Base-by-base conservation (phyloP, 1,284 basidiomycete genomes). In the Tausonia pullulans region DNA sequence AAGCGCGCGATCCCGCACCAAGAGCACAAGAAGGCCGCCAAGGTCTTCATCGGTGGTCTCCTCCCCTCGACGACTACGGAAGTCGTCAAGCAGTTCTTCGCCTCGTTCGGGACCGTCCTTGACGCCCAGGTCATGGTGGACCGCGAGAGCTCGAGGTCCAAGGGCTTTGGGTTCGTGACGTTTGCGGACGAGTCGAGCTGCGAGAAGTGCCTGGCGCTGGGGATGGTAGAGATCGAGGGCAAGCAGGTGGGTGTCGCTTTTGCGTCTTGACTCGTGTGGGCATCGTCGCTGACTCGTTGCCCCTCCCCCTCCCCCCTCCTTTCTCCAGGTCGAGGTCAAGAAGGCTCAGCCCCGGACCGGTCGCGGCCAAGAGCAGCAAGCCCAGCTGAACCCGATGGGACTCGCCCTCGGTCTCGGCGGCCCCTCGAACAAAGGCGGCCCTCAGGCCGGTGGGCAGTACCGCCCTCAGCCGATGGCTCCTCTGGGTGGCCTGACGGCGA, bases 91-190 rank as follows among this genome's bases (percentile, higher is more conserved):
- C 83, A 86, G 66, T 96, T 89, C 78, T 95, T 98, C 76, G 84
- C 86, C 54, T 89, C 94, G 73, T 83, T 79, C 72, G 96, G 95
- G 67, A 87, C 86, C 70, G 91, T 99, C 67, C 87, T 94, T 72
- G 95, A 98, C 75, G 92, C 94, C 60, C 98, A 93, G 0, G 91
- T 98, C 72, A 98, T 99, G 96, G 83, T 97, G 72, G 96, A 99
- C 77, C 87, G 93, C 61, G 92, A 98, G 75, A 97, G 92, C 14
- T 89, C 90, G 46, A 80, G 94, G 58, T 93, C 90, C 77, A 95
- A 98, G 75, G 96, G 96, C 5, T 99, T 98, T 71, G 96, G 96
- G 0, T 99, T 99, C 73, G 87, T 98, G 27, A 96, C 92, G 0
- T 96, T 97, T 71, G 80, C 79, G 45, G 88, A 93, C 72, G 89